Evolutionary conservation across 805 yeast species (phyloP).

Genomic region (Cephaloascus fragrans): DNA sequence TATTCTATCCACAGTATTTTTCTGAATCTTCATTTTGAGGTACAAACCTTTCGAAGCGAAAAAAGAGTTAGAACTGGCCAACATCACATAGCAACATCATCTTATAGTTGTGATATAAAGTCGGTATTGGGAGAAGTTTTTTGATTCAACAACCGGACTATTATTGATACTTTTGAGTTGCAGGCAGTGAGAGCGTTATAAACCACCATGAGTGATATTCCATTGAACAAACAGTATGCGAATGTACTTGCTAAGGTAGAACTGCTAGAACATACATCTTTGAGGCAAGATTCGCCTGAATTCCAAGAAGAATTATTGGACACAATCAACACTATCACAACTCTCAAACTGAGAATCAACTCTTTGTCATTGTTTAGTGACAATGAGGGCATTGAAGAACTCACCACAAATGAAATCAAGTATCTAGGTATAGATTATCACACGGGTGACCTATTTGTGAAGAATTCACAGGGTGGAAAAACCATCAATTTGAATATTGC

Average conservation of each 20-base stretch:
- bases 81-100: too few species aligned
- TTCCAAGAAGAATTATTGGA: slow-evolving; percentile 27
- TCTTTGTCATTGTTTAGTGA: slow-evolving; percentile 54
- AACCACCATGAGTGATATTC: neutral
- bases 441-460: slow-evolving; percentile 33
- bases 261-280: slow-evolving; percentile 8
- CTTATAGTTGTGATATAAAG: too few species aligned
- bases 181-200: too few species aligned
- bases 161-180: too few species aligned
- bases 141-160: too few species aligned
- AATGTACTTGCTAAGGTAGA: slow-evolving; percentile 1
- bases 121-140: too few species aligned
- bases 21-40: too few species aligned
- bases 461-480: slow-evolving; percentile 10
- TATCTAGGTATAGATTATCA: slow-evolving; percentile 52
- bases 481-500: slow-evolving; percentile 19
- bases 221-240: neutral
- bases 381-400: slow-evolving; percentile 64
- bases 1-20: too few species aligned
- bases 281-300: slow-evolving; percentile 30
- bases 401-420: slow-evolving; percentile 52
- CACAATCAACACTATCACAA: slow-evolving; percentile 30
- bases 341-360: slow-evolving; percentile 32
- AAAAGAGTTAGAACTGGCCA: too few species aligned
- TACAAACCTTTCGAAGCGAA: too few species aligned